A percentile compares a stretch with the other conserved stretches of the same genome.
Conservation (phyloP, 257 asterid species). For the Primulina huaijiensis region DNA sequence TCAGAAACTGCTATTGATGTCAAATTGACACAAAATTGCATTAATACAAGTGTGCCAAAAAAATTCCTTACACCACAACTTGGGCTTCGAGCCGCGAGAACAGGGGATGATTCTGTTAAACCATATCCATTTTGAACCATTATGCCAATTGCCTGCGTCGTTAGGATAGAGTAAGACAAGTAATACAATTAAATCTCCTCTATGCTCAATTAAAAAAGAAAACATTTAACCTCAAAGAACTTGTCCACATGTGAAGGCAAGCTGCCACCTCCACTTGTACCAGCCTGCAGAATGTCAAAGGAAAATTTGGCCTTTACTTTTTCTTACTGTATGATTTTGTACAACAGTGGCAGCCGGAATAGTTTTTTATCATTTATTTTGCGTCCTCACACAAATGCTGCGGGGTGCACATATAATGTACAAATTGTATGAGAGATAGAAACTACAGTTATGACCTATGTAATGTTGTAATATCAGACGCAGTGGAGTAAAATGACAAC, state of each 20-base stretch:
- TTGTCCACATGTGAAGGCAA: slow-evolving; percentile 77
- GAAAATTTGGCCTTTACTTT: slow-evolving; percentile 11
- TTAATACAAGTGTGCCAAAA: background rate
- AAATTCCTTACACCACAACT: slow-evolving; percentile 57
- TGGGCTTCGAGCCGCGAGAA: slow-evolving; percentile 74
- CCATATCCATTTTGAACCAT: slow-evolving; percentile 90
- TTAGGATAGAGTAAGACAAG: slow-evolving; percentile 8
- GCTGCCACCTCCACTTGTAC: slow-evolving; percentile 92
- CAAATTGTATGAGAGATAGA: background rate
- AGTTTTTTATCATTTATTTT: too few species aligned
- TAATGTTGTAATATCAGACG: background rate
- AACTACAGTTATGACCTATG: background rate
- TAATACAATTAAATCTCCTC: background rate
- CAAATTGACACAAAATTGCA: background rate
- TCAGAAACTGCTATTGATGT: background rate
- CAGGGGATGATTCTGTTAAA: slow-evolving; percentile 92
- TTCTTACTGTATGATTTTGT: background rate
- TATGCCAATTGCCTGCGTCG: slow-evolving; percentile 76
- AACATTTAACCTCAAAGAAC: slow-evolving; percentile 73
- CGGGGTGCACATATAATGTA: background rate
- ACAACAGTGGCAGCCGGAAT: background rate
- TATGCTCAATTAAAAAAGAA: slow-evolving; percentile 22
- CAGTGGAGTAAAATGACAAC: background rate
- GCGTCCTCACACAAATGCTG: background rate
- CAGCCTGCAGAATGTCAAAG: slow-evolving; percentile 50